Evolutionary conservation across 1,284 basidiomycete genomes (phyloP).

Genomic region (Anthracocystis setariae): DNA sequence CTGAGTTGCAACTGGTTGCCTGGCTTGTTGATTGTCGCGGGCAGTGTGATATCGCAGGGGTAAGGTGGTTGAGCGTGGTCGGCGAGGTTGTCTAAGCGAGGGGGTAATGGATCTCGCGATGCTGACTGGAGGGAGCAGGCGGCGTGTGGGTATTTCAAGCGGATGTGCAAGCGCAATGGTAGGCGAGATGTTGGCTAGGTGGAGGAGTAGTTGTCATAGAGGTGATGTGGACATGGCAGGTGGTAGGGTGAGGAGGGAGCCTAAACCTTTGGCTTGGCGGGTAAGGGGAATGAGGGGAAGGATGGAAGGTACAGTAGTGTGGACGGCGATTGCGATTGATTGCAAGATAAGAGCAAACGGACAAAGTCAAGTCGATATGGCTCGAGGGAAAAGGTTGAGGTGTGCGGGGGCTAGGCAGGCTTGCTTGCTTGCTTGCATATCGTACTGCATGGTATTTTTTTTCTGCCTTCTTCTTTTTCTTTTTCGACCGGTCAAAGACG

Average conservation of each 20-base stretch:
- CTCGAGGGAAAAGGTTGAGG: conserved; percentile 18
- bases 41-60: too few species aligned
- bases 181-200: not conserved
- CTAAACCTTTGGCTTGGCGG: conserved; percentile 7
- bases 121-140: not conserved
- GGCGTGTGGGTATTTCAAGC: conserved; percentile 2
- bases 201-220: conserved; percentile 2
- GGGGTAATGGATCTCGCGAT: not conserved
- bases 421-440: not conserved
- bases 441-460: conserved; percentile 3
- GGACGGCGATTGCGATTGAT: not conserved
- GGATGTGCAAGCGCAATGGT: too few species aligned
- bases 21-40: too few species aligned
- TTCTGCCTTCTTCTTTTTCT: not conserved
- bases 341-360: not conserved
- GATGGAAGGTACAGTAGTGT: conserved; percentile 1
- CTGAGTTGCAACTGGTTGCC: not conserved
- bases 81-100: not conserved
- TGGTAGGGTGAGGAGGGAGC: conserved; percentile 4
- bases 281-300: conserved; percentile 6
- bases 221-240: not conserved
- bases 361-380: conserved; percentile 28
- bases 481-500: conserved; percentile 2
- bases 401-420: conserved; percentile 4
- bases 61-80: too few species aligned